Conservation (phyloP, 208 protist species). For the Phytomonas sp. region DNA sequence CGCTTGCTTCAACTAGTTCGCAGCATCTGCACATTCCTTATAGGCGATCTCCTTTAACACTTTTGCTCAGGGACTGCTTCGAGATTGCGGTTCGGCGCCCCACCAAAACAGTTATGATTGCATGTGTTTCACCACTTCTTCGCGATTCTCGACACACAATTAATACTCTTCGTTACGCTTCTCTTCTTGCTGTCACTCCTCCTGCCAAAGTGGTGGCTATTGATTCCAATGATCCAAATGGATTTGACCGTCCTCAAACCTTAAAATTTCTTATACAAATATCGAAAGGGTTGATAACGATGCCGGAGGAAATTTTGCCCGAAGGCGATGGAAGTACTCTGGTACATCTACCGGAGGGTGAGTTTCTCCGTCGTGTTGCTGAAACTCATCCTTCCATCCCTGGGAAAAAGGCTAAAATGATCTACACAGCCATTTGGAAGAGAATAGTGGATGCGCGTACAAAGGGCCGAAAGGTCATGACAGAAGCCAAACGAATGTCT, state of each 20-base stretch:
- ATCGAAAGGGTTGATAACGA: conserved; percentile 47
- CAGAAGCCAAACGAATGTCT: conserved; percentile 48
- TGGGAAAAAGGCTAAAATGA: conserved; percentile 81
- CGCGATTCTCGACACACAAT: conserved; percentile 82
- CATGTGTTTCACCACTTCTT: conserved; percentile 83
- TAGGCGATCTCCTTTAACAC: conserved; percentile 75
- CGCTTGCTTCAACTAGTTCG: conserved; percentile 54
- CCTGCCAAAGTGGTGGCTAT: conserved; percentile 58
- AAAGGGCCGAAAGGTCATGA: conserved; percentile 83
- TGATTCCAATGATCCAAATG: conserved; percentile 77
- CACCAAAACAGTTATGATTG: conserved; percentile 88
- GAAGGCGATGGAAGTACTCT: conserved; percentile 84
- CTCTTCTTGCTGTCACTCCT: conserved; percentile 64
- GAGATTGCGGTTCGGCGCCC: conserved; percentile 81
- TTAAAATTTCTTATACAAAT: conserved; percentile 56
- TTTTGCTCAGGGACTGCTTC: conserved; percentile 86
- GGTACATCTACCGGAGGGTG: conserved; percentile 81
- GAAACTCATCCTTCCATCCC: conserved; percentile 58
- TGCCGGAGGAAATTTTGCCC: conserved; percentile 68
- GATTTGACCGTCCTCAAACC: conserved; percentile 66
- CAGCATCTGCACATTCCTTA: conserved; percentile 88
- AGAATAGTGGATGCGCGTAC: conserved; percentile 81
- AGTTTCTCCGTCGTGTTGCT: conserved; percentile 75
- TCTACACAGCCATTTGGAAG: conserved; percentile 84
- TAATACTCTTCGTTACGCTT: conserved; percentile 86